A percentile compares a stretch with the other conserved stretches of the same genome.
Evolutionary conservation across 1,139 yeast genomes (phyloP).

Genomic region (Hemisphaericaspora xylofermentans): DNA sequence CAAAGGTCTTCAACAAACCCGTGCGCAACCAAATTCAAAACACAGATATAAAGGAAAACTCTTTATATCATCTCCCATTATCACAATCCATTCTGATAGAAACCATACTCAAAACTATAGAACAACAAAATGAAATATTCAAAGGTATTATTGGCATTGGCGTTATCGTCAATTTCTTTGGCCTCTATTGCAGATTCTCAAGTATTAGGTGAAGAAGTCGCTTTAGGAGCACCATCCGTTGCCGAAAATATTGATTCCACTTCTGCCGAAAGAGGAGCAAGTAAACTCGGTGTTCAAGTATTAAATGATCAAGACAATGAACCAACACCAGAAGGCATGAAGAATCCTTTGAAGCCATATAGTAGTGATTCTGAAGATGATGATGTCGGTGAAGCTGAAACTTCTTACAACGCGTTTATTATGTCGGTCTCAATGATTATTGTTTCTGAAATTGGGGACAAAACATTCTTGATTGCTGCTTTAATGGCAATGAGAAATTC

Average conservation of each 20-base stretch:
- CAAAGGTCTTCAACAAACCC: no score
- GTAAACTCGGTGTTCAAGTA: conserved; percentile 25
- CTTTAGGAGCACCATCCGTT: conserved; percentile 6
- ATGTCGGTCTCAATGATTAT: conserved; percentile 84
- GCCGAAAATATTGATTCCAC: conserved; percentile 2
- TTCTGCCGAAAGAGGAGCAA: conserved; percentile 13
- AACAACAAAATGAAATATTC: conserved; percentile 8
- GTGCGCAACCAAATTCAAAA: no score
- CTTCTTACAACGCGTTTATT: conserved; percentile 49
- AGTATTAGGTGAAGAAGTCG: conserved; percentile 7
- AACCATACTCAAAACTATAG: neutral
- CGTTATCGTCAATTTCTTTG: conserved; percentile 6
- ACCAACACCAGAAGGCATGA: conserved; percentile 28
- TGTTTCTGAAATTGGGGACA: conserved; percentile 94
- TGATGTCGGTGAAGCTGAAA: conserved; percentile 17
- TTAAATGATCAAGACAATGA: conserved; percentile 30
- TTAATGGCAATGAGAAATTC: conserved; percentile 97
- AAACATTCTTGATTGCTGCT: conserved; percentile 94
- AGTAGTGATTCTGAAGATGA: conserved; percentile 5
- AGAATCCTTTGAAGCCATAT: conserved; percentile 25
- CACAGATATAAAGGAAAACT: no score
- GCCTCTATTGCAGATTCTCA: conserved; percentile 6
- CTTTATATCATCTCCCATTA: no score
- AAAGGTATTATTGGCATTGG: conserved; percentile 8
- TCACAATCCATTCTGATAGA: no score